Evolutionary conservation across 257 asterid species (phyloP).

Genomic region (Pogostemon cablin): DNA sequence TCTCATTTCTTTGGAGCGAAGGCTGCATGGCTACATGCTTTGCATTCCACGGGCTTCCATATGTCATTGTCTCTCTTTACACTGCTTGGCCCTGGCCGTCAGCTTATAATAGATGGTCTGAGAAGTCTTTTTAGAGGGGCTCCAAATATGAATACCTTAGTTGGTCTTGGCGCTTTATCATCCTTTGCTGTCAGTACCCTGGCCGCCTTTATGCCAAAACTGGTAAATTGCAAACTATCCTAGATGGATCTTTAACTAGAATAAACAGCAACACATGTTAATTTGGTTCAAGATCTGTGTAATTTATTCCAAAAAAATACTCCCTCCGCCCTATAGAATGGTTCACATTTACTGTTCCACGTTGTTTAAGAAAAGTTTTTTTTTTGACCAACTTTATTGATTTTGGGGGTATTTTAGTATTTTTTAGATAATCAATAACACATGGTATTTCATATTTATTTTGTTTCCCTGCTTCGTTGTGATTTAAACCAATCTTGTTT

Average conservation of each 20-base stretch:
- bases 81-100: slow-evolving; percentile 93
- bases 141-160: slow-evolving; percentile 98
- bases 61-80: slow-evolving; percentile 85
- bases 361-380: too few species aligned
- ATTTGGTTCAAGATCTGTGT: slow-evolving; percentile 18
- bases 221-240: slow-evolving; percentile 55
- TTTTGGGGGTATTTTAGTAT: too few species aligned
- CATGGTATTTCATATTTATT: background rate
- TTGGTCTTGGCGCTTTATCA: slow-evolving; percentile 99
- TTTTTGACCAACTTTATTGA: too few species aligned
- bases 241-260: slow-evolving; percentile 9
- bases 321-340: too few species aligned
- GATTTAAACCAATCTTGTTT: background rate
- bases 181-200: slow-evolving; percentile 96
- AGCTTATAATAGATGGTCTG: slow-evolving; percentile 83
- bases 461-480: slow-evolving; percentile 4
- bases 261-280: background rate
- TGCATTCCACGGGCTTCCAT: slow-evolving; percentile 95
- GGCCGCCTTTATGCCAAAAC: slow-evolving; percentile 87
- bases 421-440: background rate
- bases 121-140: slow-evolving; percentile 85
- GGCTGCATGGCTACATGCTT: slow-evolving; percentile 92
- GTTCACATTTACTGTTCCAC: too few species aligned
- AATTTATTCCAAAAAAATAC: background rate
- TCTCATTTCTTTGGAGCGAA: slow-evolving; percentile 91